Base-by-base conservation (phyloP, 108 stramenopile species). In the Nitzschia sp. region DNA sequence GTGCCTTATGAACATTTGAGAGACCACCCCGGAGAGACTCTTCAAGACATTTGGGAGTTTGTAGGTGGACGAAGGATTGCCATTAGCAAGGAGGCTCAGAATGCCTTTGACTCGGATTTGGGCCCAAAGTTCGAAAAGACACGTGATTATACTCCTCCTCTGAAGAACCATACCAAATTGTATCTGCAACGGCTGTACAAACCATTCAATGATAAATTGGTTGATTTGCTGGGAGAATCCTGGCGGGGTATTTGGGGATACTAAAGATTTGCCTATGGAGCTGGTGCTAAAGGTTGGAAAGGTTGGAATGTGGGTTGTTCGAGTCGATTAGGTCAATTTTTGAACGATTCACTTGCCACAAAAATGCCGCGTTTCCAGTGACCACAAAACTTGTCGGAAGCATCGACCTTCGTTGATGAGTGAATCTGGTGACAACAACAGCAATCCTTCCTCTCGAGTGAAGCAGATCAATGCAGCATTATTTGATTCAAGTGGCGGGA, bases 1-100 rank as follows among this genome's bases (percentile, higher is more conserved):
- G 17, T 72, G 1, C 53, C n/a, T 14, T 72, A 65, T 20, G 71
- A 72, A 29, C 22, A 55, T 17, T 60, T 72, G 37, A n/a, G 19
- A 6, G n/a, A 48, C 14, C 14, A 17, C 3, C 46, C 46, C 14
- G 46, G 17, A 5, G 46, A 48, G 46, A 17, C 17, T 2, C 46
- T 48, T 3, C 14, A 48, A 6, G 46, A 48, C 46, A 15, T 48
- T 17, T 17, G 14, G n/a, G 14, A 17, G 14, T 48, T 48, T 48
- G 46, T 17, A 3, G 6, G n/a, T 48, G 46, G 46, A 17, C 46
- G 17, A 17, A 48, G 6, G 17, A 50, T 19, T 19, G 48, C 48
- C 15, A 19, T 17, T 19, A 17, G 15, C 48, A 17, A 15, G 48
- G 46, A 15, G 6, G 46, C 17, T 6, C 2, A 48, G 46, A 17